Percentiles rank a stretch among this genome's conserved stretches.
Evolutionary conservation across 2,329 filamentous ascomycete genomes (phyloP).

Genomic region (Sphaerostilbella broomeana): DNA sequence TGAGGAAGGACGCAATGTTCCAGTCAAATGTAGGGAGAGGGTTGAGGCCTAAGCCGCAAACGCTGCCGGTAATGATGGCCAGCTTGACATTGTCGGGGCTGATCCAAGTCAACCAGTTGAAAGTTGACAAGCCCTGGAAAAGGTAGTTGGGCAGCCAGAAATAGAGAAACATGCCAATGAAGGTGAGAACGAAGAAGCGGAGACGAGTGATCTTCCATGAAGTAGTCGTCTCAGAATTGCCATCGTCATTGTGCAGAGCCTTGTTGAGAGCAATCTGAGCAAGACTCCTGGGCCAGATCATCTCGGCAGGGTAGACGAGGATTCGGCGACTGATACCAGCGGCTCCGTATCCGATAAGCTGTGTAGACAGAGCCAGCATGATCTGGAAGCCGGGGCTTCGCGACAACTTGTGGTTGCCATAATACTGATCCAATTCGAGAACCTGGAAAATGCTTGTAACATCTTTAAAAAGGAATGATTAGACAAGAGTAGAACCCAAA

Average conservation of each 20-base stretch:
- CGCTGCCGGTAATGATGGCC: constrained; percentile 28
- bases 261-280: constrained; percentile 39
- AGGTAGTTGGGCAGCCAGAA: constrained; percentile 47
- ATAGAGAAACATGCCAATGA: constrained; percentile 41
- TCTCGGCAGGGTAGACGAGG: constrained; percentile 41
- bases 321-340: constrained; percentile 42
- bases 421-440: constrained; percentile 38
- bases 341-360: constrained; percentile 46
- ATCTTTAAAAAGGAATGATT: no score
- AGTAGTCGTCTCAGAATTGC: constrained; percentile 16
- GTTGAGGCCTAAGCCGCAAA: constrained; percentile 33
- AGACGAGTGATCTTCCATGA: constrained; percentile 22
- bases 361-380: constrained; percentile 38
- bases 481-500: constrained; percentile 42
- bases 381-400: constrained; percentile 39
- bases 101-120: constrained; percentile 48
- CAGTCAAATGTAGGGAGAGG: constrained; percentile 35
- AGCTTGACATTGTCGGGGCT: constrained; percentile 33
- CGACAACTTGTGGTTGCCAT: constrained; percentile 32
- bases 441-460: constrained; percentile 40
- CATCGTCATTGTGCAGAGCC: constrained; percentile 16
- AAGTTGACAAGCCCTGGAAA: constrained; percentile 38
- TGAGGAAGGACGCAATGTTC: constrained; percentile 27
- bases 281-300: constrained; percentile 45
- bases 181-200: constrained; percentile 38